Evolutionary conservation across 305 asterid species (phyloP).

Genomic region (Solanum aculeatissimum): DNA sequence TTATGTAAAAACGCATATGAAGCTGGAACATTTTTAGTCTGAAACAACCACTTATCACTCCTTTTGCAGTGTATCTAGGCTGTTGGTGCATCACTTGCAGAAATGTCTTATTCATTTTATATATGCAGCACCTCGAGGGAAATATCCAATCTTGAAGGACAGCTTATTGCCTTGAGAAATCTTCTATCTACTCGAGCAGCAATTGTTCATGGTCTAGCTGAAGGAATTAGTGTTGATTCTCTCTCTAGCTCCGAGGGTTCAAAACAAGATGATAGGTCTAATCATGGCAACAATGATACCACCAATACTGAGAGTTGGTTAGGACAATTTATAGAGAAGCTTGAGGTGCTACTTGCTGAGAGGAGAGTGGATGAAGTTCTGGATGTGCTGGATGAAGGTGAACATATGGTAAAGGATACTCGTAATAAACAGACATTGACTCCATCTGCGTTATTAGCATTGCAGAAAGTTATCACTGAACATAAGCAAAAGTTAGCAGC

Average conservation of each 20-base stretch:
- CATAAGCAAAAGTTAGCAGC: slow-evolving; percentile 62
- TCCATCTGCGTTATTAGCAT: slow-evolving; percentile 23
- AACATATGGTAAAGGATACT: slow-evolving; percentile 30
- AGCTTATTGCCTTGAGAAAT: slow-evolving; percentile 70
- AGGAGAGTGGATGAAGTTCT: slow-evolving; percentile 68
- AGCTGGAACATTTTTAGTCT: neutral
- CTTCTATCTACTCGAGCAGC: slow-evolving; percentile 64
- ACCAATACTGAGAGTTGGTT: slow-evolving; percentile 51
- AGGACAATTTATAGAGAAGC: slow-evolving; percentile 40
- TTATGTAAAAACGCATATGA: neutral
- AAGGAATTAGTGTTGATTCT: slow-evolving; percentile 59
- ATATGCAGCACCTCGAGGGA: slow-evolving; percentile 74
- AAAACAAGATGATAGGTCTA: slow-evolving; percentile 20
- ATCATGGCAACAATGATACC: slow-evolving; percentile 25
- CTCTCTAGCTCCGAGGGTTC: slow-evolving; percentile 28
- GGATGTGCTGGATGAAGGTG: slow-evolving; percentile 62
- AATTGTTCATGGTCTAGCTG: slow-evolving; percentile 55
- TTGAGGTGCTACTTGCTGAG: slow-evolving; percentile 72
- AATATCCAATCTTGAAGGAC: slow-evolving; percentile 90
- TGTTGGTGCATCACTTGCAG: slow-evolving; percentile 3
- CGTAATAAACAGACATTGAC: slow-evolving; percentile 13
- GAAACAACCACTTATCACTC: neutral
- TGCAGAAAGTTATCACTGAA: slow-evolving; percentile 39
- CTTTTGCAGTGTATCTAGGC: slow-evolving; percentile 7
- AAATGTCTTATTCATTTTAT: slow-evolving; percentile 2